These are phyloP conservation scores for Oenanthe javanica DNA, from an alignment of 140 eudicot species.

Conservation along the genomic window DNA sequence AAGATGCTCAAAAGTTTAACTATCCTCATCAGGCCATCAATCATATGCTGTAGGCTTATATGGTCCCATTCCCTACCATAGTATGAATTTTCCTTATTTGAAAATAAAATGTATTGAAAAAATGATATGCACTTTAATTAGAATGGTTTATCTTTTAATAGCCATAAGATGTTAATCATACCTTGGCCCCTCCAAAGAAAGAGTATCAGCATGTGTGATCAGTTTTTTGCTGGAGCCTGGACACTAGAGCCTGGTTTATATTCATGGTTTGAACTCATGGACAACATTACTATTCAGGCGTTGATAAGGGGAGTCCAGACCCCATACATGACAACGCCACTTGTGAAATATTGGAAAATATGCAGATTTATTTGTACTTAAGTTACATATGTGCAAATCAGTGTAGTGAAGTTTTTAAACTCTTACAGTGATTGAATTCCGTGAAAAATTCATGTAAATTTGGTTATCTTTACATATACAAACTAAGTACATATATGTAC, in stretches of 20 bases:
- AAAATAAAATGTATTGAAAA: neutral
- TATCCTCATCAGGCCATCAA: neutral
- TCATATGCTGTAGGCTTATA: neutral
- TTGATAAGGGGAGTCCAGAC: neutral
- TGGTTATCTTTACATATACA: neutral
- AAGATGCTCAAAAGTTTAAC: neutral
- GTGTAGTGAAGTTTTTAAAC: neutral
- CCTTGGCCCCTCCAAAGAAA: neutral
- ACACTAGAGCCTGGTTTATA: neutral
- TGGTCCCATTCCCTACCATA: neutral
- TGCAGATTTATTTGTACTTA: neutral
- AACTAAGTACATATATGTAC: neutral
- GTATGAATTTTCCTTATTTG: neutral
- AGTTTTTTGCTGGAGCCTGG: neutral
- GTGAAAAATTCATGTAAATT: neutral
- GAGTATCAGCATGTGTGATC: neutral
- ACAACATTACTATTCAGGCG: neutral
- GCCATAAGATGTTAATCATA: neutral
- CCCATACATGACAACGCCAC: neutral
- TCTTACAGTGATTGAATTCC: neutral
- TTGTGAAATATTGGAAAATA: neutral
- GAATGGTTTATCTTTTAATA: neutral
- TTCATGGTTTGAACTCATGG: neutral
- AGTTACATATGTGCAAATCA: neutral
- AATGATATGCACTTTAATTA: neutral